Evolutionary conservation across 495 filamentous ascomycete species (phyloP), one percentile per base, ranked within the genome.

Genomic region (Staphylotrichum tortipilum): DNA sequence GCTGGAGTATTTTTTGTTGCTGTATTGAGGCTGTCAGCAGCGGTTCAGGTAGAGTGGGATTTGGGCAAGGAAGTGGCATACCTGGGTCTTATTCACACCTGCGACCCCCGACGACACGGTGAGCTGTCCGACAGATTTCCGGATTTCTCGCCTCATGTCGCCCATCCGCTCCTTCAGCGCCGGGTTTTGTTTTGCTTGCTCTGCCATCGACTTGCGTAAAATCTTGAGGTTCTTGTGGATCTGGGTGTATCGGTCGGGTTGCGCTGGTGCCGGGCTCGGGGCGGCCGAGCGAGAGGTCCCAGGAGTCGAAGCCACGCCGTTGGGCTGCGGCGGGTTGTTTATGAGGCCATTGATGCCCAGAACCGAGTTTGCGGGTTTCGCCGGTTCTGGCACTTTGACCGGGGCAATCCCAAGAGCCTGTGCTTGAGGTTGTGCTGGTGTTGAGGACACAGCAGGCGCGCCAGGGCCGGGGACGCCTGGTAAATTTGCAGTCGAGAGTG

Each of bases 181-280:
- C 11, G 54, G 53, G 36, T 66, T 67, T 0, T 56, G 49, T 4
- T 73, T 71, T 26, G 80, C 70, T 53, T 77, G 66, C 50, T 79
- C 66, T 1, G 58, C 60, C 44, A 85, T 66, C 15, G 71, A 74
- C 29, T 74, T 74, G 11, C 89, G 77, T 47, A 95, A 65, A 10
- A 74, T 65, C 62, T 96, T 96, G 19, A 95, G 69, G 15, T 76
- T 75, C 48, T 79, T 62, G 61, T 94, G 88, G 2, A 96, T 74
- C 34, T 79, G 71, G 1, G 84, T 61, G 62, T 89, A 89, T 23
- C 75, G 73, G 41, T 78, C 64, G 1, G 55, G 49, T 14, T 29
- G 44, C 6, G 51, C 15, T 4, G 34, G 40, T 14, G 47, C 12
- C 7, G 30, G 14, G 4, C 52, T 12, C 7, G 40, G 24, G 36